Percentiles rank a stretch among this genome's conserved stretches.
Evolutionary conservation across 495 filamentous ascomycete genomes (phyloP).

Genomic region (Lasiosphaeria ovina): DNA sequence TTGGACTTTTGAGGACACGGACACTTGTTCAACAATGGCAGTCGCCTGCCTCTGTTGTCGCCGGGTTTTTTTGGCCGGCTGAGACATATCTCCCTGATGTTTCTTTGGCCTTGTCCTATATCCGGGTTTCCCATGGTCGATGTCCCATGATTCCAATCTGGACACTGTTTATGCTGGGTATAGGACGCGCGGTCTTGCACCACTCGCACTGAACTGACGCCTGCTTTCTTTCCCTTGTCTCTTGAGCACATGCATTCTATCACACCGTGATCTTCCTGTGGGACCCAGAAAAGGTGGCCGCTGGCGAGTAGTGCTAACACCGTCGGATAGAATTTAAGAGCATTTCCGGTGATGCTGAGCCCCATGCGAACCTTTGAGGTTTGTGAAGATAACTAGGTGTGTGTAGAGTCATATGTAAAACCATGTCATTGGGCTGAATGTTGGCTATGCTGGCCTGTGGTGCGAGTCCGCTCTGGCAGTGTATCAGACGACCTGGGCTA

Average conservation of each 20-base stretch:
- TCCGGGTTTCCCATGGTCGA: slow-evolving; percentile 18
- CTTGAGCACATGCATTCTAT: slow-evolving; percentile 23
- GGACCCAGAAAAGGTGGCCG: slow-evolving; percentile 25
- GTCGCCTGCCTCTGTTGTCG: slow-evolving; percentile 13
- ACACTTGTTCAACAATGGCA: slow-evolving; percentile 18
- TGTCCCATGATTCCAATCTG: slow-evolving; percentile 20
- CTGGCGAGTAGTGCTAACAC: slow-evolving; percentile 26
- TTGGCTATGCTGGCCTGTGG: no score
- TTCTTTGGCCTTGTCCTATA: slow-evolving; percentile 28
- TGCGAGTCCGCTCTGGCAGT: no score
- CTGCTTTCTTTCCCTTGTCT: slow-evolving; percentile 29
- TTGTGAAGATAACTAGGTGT: background rate
- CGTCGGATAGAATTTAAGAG: slow-evolving; percentile 34
- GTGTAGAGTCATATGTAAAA: no score
- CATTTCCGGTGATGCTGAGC: slow-evolving; percentile 2
- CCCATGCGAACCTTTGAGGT: background rate
- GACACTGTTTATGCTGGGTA: slow-evolving; percentile 22
- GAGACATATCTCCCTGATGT: slow-evolving; percentile 25
- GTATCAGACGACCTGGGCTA: no score
- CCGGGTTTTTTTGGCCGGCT: slow-evolving; percentile 16
- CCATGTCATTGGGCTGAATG: no score
- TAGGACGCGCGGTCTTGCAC: slow-evolving; percentile 15
- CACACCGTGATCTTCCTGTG: slow-evolving; percentile 22
- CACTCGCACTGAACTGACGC: slow-evolving; percentile 30
- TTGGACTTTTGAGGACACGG: slow-evolving; percentile 17